Evolutionary conservation across 768 basidiomycete genomes (phyloP).

Genomic region (Suillus fuscotomentosus): DNA sequence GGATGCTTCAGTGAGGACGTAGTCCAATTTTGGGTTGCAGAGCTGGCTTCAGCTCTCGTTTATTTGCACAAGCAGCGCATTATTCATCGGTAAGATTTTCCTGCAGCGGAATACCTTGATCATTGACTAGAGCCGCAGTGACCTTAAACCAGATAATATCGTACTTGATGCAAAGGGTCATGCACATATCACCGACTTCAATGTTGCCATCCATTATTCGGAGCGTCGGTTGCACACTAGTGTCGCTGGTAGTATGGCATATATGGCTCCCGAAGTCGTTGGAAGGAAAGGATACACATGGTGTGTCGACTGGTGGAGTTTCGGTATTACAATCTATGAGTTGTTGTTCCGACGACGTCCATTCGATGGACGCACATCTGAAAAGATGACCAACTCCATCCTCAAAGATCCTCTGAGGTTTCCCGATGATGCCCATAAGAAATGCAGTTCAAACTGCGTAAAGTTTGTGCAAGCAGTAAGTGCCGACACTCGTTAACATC

Average conservation of each 20-base stretch:
- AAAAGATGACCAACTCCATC: constrained; percentile 87
- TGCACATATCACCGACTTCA: constrained; percentile 97
- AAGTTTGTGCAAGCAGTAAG: constrained; percentile 66
- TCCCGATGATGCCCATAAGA: constrained; percentile 63
- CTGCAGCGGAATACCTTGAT: not conserved
- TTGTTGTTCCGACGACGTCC: constrained; percentile 81
- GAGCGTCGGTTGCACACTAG: constrained; percentile 85
- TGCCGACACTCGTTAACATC: constrained; percentile 10
- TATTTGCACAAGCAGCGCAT: constrained; percentile 93
- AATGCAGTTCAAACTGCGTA: constrained; percentile 66
- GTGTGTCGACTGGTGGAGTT: constrained; percentile 94
- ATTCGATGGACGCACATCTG: constrained; percentile 87
- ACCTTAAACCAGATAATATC: constrained; percentile 97
- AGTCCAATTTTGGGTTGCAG: constrained; percentile 87
- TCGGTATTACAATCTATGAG: constrained; percentile 89
- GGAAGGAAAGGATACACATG: constrained; percentile 90
- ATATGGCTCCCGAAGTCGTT: constrained; percentile 99
- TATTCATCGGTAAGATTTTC: constrained; percentile 77
- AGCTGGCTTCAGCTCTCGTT: constrained; percentile 78
- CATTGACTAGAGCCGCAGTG: constrained; percentile 45
- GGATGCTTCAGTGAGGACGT: constrained; percentile 64
- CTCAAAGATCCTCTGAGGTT: constrained; percentile 75
- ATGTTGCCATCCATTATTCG: constrained; percentile 97
- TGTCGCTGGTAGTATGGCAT: constrained; percentile 98
- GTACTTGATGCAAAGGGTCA: constrained; percentile 92